Conservation (phyloP, 1,284 basidiomycete species). For the Mycena sp. region DNA sequence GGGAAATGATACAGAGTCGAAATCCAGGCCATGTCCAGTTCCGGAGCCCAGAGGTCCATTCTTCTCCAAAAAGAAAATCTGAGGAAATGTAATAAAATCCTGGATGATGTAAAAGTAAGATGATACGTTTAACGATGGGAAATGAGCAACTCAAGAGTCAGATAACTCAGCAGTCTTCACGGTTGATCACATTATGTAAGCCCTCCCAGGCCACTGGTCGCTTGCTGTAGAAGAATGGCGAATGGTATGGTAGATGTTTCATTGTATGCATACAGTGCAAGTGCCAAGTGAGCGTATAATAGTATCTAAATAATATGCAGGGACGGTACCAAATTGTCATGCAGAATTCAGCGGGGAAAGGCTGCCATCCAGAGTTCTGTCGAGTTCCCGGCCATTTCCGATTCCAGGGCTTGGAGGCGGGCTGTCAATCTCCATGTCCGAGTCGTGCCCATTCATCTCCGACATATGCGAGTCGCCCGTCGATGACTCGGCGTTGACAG, state of each 20-base stretch:
- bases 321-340: constrained; percentile 19
- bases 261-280: constrained; percentile 22
- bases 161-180: no score
- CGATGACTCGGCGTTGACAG: constrained; percentile 17
- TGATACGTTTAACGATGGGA: no score
- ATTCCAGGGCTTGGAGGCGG: constrained; percentile 24
- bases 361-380: constrained; percentile 42
- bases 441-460: constrained; percentile 20
- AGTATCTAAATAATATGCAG: constrained; percentile 23
- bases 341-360: constrained; percentile 42
- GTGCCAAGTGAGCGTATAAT: constrained; percentile 21
- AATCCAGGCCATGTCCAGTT: constrained; percentile 36
- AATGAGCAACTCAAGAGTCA: no score
- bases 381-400: constrained; percentile 37
- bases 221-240: no score
- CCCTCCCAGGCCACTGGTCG: no score
- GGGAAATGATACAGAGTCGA: constrained; percentile 24
- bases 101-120: constrained; percentile 18
- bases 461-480: constrained; percentile 12
- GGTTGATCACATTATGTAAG: no score
- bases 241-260: constrained; percentile 13
- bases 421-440: constrained; percentile 39
- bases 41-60: constrained; percentile 21
- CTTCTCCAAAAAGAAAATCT: constrained; percentile 5
- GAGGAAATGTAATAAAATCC: constrained; percentile 18